Evolutionary conservation across 179 eudicot genomes (phyloP).

Genomic region (Silene noctiflora): DNA sequence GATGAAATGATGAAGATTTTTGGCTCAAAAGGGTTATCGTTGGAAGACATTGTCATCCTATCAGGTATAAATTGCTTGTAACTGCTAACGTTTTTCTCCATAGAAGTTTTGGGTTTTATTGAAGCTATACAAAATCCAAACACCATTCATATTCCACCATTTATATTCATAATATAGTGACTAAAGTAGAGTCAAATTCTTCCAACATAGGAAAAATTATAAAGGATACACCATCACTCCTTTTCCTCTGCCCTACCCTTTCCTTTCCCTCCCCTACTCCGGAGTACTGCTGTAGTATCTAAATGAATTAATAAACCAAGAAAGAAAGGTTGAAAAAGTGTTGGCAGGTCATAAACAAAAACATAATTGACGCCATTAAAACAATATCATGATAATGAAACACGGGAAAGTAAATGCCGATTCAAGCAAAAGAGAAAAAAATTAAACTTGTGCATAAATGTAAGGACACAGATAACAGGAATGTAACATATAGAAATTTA

Average conservation of each 20-base stretch:
- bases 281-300: neutral
- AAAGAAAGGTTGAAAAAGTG: neutral
- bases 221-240: neutral
- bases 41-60: conserved; percentile 43
- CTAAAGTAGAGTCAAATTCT: too few species aligned
- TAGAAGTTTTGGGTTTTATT: neutral
- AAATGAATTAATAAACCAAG: neutral
- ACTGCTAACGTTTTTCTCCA: neutral
- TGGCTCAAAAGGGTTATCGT: conserved; percentile 54
- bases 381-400: neutral
- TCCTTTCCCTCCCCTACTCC: neutral
- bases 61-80: conserved; percentile 31
- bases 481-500: too few species aligned
- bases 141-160: neutral
- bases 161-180: neutral
- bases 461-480: too few species aligned
- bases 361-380: neutral
- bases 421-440: neutral
- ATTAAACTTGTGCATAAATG: too few species aligned
- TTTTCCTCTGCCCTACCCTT: neutral
- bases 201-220: neutral
- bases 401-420: neutral
- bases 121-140: neutral
- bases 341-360: neutral
- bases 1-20: conserved; percentile 56